Base-by-base conservation (phyloP, 2,329 filamentous ascomycete genomes). In the Ambrosiella cleistominuta region DNA sequence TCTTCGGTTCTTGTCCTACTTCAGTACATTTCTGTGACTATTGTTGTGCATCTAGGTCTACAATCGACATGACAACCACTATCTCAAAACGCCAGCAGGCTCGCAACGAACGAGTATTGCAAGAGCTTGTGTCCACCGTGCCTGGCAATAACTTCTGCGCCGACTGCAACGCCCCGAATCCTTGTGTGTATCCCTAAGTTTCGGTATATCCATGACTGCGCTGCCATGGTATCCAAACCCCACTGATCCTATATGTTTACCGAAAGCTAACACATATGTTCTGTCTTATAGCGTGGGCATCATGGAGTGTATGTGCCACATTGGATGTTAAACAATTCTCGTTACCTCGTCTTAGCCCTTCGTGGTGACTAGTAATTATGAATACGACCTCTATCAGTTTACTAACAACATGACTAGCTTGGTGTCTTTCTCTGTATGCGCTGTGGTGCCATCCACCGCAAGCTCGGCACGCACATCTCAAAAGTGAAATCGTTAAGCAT, bases 401-500 rank as follows among this genome's bases (percentile, higher is more conserved):
- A 38, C 36, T 37, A 45, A 36, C 2, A 6, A 8, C 15, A 45
- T 17, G 13, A 15, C 36, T 63, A 96, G 87, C 75, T 98, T 71
- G 93, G 93, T 61, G 82, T 97, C 63, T 98, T 98, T 69, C 76
- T 98, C 55, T 98, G 93, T 73, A 94, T 98, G 86, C 88, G 93
- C 68, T 98, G 93, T 75, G 93, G 90, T 57, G 81, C 89, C 57
- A 80, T 97, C 66, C 93, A 98, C 74, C 87, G 93, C 67, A 97
- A 97, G 72, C 76, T 98, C 66, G 93, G 93, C 62, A 97, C 93
- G 45, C 93, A 98, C 70, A 88, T 98, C 62, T 96, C 90, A 64
- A 98, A 98, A 70, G 89, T 98, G 74, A 98, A 98, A 72, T 97
- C 90, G 42, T 72, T 98, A 72, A 97, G 86, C 70, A 97, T 98